Conservation (phyloP, 208 protist species). For the Leishmania tarentolae region DNA sequence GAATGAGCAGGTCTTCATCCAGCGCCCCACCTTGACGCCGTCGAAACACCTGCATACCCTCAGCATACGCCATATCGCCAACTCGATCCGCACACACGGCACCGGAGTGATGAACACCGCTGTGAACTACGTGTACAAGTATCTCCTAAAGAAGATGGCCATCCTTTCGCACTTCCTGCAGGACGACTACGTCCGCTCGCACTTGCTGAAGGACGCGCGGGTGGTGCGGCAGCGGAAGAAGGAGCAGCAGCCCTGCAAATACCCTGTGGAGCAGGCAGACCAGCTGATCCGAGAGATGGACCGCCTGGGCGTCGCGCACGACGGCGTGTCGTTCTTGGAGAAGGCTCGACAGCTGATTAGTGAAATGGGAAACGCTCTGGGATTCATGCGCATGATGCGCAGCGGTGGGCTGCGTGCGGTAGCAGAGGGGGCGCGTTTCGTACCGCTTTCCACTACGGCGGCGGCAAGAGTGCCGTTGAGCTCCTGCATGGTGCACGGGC, state of each 20-base stretch:
- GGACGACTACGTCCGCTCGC: slow-evolving; percentile 97
- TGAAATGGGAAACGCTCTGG: slow-evolving; percentile 98
- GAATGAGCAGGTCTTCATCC: slow-evolving; percentile 97
- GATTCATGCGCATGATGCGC: slow-evolving; percentile 97
- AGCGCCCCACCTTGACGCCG: slow-evolving; percentile 70
- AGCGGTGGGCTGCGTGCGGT: slow-evolving; percentile 89
- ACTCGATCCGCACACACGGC: slow-evolving; percentile 97
- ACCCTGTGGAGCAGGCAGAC: slow-evolving; percentile 89
- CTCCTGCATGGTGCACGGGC: not conserved
- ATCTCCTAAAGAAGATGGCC: slow-evolving; percentile 93
- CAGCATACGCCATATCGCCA: slow-evolving; percentile 96
- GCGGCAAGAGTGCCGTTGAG: slow-evolving; percentile 5
- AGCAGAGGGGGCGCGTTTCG: slow-evolving; percentile 90
- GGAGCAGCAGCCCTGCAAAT: slow-evolving; percentile 60
- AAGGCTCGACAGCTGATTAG: slow-evolving; percentile 95
- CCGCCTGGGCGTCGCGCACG: slow-evolving; percentile 82
- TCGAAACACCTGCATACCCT: slow-evolving; percentile 96
- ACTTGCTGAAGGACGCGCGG: slow-evolving; percentile 70
- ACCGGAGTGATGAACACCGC: slow-evolving; percentile 98
- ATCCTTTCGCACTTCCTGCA: slow-evolving; percentile 97
- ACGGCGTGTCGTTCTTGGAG: slow-evolving; percentile 91
- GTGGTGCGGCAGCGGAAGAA: slow-evolving; percentile 69
- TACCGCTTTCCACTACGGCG: slow-evolving; percentile 65
- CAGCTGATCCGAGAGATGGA: slow-evolving; percentile 94
- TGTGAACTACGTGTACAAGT: slow-evolving; percentile 98